These are phyloP conservation scores for Drechslerella stenobrocha DNA, from an alignment of 2,329 filamentous ascomycete genomes.

Conservation along the genomic window DNA sequence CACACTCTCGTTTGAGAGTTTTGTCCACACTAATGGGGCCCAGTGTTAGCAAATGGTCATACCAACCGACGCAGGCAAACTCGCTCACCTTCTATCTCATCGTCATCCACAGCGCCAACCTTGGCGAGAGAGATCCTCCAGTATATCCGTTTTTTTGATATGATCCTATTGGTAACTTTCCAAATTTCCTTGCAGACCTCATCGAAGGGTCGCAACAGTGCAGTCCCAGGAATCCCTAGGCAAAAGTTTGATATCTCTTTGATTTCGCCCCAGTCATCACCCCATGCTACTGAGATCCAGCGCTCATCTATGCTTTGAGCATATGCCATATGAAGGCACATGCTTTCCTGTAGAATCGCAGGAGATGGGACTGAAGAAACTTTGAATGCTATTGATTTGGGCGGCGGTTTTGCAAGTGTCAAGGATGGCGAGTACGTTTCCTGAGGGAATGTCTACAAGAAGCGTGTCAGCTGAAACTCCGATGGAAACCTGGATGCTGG, in stretches of 20 bases:
- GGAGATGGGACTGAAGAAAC: slow-evolving; percentile 68
- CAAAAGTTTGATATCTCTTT: slow-evolving; percentile 76
- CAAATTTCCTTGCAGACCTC: slow-evolving; percentile 76
- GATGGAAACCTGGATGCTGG: slow-evolving; percentile 19
- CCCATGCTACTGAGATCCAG: slow-evolving; percentile 81
- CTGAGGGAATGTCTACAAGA: slow-evolving; percentile 61
- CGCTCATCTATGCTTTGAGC: slow-evolving; percentile 72
- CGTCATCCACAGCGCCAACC: slow-evolving; percentile 68
- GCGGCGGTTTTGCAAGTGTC: slow-evolving; percentile 70
- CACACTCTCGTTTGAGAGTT: slow-evolving; percentile 32
- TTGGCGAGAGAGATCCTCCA: slow-evolving; percentile 79
- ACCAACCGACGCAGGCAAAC: slow-evolving; percentile 1
- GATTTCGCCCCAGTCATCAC: slow-evolving; percentile 72
- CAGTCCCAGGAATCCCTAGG: slow-evolving; percentile 64
- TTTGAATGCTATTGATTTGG: slow-evolving; percentile 75
- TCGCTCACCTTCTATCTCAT: slow-evolving; percentile 62
- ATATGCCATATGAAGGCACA: slow-evolving; percentile 78
- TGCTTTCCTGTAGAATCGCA: slow-evolving; percentile 75
- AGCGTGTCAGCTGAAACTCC: slow-evolving; percentile 18
- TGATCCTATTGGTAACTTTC: slow-evolving; percentile 74
- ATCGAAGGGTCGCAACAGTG: slow-evolving; percentile 61
- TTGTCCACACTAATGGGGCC: slow-evolving; percentile 38
- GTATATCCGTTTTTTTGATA: slow-evolving; percentile 69
- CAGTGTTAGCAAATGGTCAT: not conserved
- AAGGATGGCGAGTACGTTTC: slow-evolving; percentile 69